Evolutionary conservation across 768 basidiomycete species (phyloP), one percentile per base, ranked within the genome.

Genomic region (Amanita polypyramis): DNA sequence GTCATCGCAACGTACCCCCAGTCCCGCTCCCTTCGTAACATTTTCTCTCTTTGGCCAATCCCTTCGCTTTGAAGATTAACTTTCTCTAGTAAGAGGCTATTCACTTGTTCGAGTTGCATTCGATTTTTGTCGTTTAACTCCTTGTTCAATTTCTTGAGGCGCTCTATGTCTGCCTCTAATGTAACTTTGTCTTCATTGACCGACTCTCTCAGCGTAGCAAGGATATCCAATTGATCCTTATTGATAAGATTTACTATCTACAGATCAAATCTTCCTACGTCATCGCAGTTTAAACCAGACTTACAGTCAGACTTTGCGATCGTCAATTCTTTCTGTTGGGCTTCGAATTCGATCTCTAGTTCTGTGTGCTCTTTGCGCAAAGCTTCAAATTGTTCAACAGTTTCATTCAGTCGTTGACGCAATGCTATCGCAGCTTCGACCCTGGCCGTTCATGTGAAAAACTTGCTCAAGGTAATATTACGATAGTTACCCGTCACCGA

Each of bases 171-270:
- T 1, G 66, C 68, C 58, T 87, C 86, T 8, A 94, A 72, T 11
- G 69, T 76, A 10, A 73, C 72, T 62, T 92, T 92, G 63, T 97
- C 94, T 60, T 87, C 83, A 58, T 83, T 85, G 36, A 95, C 87
- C 1, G 87, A 91, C 50, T 91, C 89, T 35, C 94, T 82, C 21
- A 96, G 68, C 5, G 80, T 80, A 2, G 82, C 75, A 27, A 98
- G 80, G 50, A 94, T 91, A 45, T 94, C 93, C 17, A 93, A 69
- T 61, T 97, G 91, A 60, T 96, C 92, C 61, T 89, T 91, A 69
- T 92, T 87, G 38, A 97, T 85, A 37, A 98, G 74, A 38, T 79
- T 86, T 58, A 97, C 93, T 95, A 57, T 10, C 32, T 39, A 11
- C 55, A 33, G 38, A 32, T 23, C 3, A 49, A 23, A 30, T 15